A percentile compares a stretch with the other conserved stretches of the same genome.
These are phyloP conservation scores for Botryosphaeria agaves DNA, from an alignment of 2,329 filamentous ascomycete genomes.

Conservation along the genomic window DNA sequence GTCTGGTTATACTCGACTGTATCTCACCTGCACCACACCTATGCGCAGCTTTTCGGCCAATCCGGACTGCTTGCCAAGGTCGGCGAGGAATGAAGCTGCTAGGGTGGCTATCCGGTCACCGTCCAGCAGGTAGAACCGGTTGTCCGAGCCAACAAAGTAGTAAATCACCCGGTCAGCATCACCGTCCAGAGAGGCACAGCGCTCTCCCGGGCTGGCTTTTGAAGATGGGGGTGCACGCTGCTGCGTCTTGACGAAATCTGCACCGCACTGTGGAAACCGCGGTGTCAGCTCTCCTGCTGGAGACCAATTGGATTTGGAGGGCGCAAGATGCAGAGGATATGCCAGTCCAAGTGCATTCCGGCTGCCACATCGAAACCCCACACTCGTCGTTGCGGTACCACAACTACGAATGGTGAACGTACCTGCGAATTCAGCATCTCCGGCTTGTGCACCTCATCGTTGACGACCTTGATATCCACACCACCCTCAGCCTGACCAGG, in stretches of 20 bases:
- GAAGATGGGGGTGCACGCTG: constrained; percentile 76
- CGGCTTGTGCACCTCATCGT: constrained; percentile 82
- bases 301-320: too few species aligned
- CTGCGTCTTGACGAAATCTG: constrained; percentile 94
- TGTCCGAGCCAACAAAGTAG: constrained; percentile 74
- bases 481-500: constrained; percentile 48
- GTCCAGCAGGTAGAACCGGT: constrained; percentile 80
- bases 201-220: constrained; percentile 56
- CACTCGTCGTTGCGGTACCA: too few species aligned
- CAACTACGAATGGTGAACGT: too few species aligned
- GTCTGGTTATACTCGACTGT: too few species aligned
- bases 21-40: constrained; percentile 86
- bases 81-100: constrained; percentile 81
- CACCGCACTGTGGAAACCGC: constrained; percentile 63
- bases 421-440: constrained; percentile 81
- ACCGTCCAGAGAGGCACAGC: constrained; percentile 83
- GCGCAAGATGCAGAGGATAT: too few species aligned
- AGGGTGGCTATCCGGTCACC: constrained; percentile 94
- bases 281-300: too few species aligned
- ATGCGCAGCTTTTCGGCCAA: constrained; percentile 70
- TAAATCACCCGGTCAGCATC: constrained; percentile 93
- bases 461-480: constrained; percentile 72
- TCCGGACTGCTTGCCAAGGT: constrained; percentile 65
- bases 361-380: too few species aligned
- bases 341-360: too few species aligned